Evolutionary conservation across 192 early-diverging fungal genomes (phyloP), one percentile per base, ranked within the genome.

Genomic region (Pilaira anomala): DNA sequence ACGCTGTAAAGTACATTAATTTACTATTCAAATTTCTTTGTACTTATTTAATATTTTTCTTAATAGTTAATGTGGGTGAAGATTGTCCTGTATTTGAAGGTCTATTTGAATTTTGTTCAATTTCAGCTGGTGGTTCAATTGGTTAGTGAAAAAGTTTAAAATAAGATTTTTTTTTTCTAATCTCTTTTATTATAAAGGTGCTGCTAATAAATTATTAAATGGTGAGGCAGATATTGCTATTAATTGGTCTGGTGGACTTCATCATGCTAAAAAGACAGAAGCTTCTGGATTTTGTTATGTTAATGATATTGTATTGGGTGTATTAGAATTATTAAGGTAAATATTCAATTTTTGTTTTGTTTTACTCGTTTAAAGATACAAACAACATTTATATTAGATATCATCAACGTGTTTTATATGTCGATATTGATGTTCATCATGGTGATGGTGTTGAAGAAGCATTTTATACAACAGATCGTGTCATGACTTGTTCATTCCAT

Each of bases 371-470:
- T 7, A 36, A 49, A 24, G 6, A 12, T 24, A 42, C 13, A 63
- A 18, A 2, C 50, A 63, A 19, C 19, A n/a, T 51, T 42, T n/a
- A n/a, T n/a, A n/a, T 14, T 21, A 80, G 91, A 56, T 85, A 86
- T 65, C 88, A 94, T 58, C 89, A 91, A 58, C 88, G 95, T 6
- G 94, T 99, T 2, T 77, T 99, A 4, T 99, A 99, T 71, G 92
- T 96, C 58, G 97, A 99, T 72, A 97, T 97, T 69, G 97, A 99
- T 72, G 92, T 97, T 7, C 97, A 99, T 75, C 97, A 99, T 66
- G 97, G 97, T 30, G 97, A 99, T 70, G 97, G 97, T 41, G 97
- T 99, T 18, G 94, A 98, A 69, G 95, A 97, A 69, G 97, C 97
- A 14, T 99, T 99, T 67, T 99, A 98, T 69, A 90, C 90, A n/a